Conservation (phyloP, 2,329 filamentous ascomycete genomes). For the Thielaviopsis musarum region DNA sequence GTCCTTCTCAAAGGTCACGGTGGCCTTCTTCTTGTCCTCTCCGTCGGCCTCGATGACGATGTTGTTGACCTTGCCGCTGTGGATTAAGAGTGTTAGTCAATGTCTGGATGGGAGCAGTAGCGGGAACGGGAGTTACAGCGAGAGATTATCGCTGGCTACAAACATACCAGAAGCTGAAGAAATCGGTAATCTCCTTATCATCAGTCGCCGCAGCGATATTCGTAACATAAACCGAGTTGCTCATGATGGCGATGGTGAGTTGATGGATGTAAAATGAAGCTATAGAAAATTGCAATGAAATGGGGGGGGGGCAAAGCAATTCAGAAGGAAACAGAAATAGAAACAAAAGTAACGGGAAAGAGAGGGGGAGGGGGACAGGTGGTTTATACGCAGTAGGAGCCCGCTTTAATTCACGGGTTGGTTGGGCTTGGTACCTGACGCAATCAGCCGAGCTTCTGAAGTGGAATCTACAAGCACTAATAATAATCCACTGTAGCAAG, state of each 20-base stretch:
- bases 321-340: neutral
- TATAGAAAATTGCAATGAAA: neutral
- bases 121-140: neutral
- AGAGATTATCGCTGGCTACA: neutral
- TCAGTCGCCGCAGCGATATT: constrained; percentile 70
- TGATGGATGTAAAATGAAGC: constrained; percentile 1
- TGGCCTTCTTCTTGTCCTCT: constrained; percentile 55
- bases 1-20: constrained; percentile 93
- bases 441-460: no score
- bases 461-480: no score
- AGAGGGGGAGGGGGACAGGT: neutral
- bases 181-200: constrained; percentile 85
- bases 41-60: constrained; percentile 57
- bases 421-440: no score
- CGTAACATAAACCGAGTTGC: constrained; percentile 65
- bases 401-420: no score
- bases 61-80: constrained; percentile 75
- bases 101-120: no score
- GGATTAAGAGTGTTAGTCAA: no score
- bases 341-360: neutral
- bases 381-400: neutral
- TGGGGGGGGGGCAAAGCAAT: neutral
- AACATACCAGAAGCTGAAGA: constrained; percentile 86
- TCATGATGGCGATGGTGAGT: constrained; percentile 26
- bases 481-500: neutral